Conservation (phyloP, 192 early-diverging fungal genomes). For the Fimicolochytrium jonesii region DNA sequence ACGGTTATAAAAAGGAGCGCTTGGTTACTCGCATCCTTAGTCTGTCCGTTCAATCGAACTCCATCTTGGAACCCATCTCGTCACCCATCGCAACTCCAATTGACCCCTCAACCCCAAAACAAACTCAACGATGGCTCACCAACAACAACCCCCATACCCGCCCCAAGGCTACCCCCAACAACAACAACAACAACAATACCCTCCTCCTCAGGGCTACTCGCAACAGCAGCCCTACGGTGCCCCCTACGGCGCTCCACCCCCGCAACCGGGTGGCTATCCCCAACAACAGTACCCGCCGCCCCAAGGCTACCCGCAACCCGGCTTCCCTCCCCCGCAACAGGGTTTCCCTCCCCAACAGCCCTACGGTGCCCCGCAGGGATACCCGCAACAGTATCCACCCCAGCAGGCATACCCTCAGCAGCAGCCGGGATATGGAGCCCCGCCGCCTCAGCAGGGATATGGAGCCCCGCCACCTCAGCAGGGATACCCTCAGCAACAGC, state of each 20-base stretch:
- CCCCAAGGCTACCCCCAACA: too few relatives aligned
- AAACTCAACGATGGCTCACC: too few relatives aligned
- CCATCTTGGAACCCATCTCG: too few relatives aligned
- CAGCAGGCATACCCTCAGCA: background rate
- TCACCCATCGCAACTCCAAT: too few relatives aligned
- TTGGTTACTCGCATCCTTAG: too few relatives aligned
- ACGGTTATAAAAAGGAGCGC: too few relatives aligned
- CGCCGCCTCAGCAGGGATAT: constrained; percentile 7
- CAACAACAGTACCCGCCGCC: background rate
- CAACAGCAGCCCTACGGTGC: constrained; percentile 13
- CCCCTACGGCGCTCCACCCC: too few relatives aligned
- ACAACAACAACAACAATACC: constrained; percentile 22
- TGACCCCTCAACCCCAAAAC: too few relatives aligned
- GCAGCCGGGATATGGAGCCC: too few relatives aligned
- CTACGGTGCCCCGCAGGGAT: constrained; percentile 15
- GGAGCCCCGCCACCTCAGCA: constrained; percentile 1
- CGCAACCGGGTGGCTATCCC: too few relatives aligned
- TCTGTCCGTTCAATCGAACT: too few relatives aligned
- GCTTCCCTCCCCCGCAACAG: constrained; percentile 7
- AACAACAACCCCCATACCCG: too few relatives aligned
- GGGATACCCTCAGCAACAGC: constrained; percentile 6
- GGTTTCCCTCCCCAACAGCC: background rate
- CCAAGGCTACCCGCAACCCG: constrained; percentile 5
- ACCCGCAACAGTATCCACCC: constrained; percentile 1
- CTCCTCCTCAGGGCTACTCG: constrained; percentile 22